phyloP scores from a whole-genome alignment of 139 green algal species.

The Nannochloris sp. region DNA sequence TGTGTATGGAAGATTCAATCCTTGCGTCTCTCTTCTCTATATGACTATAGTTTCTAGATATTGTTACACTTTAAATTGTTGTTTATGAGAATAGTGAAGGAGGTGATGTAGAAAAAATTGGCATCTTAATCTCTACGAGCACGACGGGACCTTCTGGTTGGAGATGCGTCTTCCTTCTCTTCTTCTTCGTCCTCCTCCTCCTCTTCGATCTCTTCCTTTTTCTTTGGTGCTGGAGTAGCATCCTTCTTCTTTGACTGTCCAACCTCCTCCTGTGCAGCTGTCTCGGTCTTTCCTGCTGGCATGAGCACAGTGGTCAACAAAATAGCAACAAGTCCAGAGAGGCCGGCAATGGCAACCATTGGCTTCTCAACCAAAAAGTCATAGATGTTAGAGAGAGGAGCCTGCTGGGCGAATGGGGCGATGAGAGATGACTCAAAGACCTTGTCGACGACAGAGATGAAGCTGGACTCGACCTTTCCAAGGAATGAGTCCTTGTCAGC shows the following conservation, averaged over 20 bases:
- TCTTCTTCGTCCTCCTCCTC: constrained; percentile 6
- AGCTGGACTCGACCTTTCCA: not conserved
- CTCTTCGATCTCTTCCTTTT: constrained; percentile 1
- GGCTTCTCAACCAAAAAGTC: not conserved
- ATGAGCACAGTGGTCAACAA: constrained; percentile 8
- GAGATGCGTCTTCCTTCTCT: constrained; percentile 7
- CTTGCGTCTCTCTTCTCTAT: too few species aligned
- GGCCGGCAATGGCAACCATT: constrained; percentile 2
- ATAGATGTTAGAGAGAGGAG: not conserved
- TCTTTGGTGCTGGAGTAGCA: not conserved
- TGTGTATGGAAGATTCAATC: too few species aligned
- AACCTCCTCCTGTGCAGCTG: not conserved
- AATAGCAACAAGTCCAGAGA: not conserved
- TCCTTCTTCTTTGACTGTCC: constrained; percentile 16
- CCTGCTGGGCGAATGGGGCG: not conserved
- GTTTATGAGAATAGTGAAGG: not conserved
- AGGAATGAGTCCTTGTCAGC: not conserved
- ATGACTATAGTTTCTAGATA: too few species aligned
- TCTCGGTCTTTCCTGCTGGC: not conserved
- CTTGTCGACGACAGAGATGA: not conserved
- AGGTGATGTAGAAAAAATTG: not conserved
- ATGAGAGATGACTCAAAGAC: constrained; percentile 2
- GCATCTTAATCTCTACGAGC: constrained; percentile 22
- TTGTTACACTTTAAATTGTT: not conserved
- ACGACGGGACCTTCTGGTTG: constrained; percentile 12